phyloP scores from a whole-genome alignment of 352 stramenopile genomes.

The Saprolegnia parasitica region DNA sequence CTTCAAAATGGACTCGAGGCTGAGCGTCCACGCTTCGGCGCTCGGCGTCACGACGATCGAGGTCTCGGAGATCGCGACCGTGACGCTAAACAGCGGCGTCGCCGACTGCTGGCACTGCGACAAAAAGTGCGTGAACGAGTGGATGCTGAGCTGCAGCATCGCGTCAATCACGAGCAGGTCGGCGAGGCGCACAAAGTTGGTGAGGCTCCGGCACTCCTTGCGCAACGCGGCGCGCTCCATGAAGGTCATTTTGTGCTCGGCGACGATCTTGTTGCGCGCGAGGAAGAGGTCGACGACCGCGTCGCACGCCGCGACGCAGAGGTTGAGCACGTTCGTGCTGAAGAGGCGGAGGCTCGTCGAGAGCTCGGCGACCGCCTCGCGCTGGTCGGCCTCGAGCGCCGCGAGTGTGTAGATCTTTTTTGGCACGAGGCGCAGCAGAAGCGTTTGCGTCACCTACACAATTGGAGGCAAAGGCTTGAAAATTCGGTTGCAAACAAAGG shows the following conservation, averaged over 20 bases:
- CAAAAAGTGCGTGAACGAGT: conserved; percentile 59
- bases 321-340: conserved; percentile 57
- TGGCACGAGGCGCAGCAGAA: conserved; percentile 64
- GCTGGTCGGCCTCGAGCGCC: conserved; percentile 78
- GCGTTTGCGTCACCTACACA: conserved; percentile 51
- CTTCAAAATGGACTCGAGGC: conserved; percentile 71
- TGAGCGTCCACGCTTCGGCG: conserved; percentile 66
- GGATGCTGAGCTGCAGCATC: conserved; percentile 81
- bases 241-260: conserved; percentile 95
- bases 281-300: conserved; percentile 91
- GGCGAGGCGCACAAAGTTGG: conserved; percentile 88
- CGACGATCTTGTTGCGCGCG: conserved; percentile 86
- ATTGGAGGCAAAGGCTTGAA: conserved; percentile 52
- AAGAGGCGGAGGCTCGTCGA: conserved; percentile 58
- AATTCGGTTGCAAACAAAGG: conserved; percentile 17
- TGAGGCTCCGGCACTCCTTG: conserved; percentile 88
- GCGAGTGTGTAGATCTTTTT: conserved; percentile 72
- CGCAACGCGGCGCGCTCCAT: conserved; percentile 91
- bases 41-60: conserved; percentile 49
- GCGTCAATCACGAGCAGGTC: conserved; percentile 90
- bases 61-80: conserved; percentile 50
- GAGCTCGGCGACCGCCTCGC: conserved; percentile 43
- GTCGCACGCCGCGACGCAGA: conserved; percentile 88
- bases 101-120: background rate
- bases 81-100: conserved; percentile 34